Base-by-base conservation (phyloP, 352 stramenopile species). In the Hyaloperonospora arabidopsidis region DNA sequence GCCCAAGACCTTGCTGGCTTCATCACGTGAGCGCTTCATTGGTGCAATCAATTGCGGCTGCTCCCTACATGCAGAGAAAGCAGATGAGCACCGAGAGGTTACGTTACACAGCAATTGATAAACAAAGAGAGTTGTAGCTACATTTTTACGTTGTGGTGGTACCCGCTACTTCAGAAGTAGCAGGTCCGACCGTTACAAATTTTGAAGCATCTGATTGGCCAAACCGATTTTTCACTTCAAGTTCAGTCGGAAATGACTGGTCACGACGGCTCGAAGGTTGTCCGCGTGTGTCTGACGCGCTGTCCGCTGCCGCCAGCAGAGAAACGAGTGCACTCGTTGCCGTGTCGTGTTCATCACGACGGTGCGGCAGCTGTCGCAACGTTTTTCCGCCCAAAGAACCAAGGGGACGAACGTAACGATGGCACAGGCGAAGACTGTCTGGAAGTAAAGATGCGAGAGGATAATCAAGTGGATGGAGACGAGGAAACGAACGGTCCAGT, bases 301-400 rank as follows among this genome's bases (percentile, higher is more conserved):
- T 93, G 79, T 32, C 83, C 83, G 25, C 60, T 93, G 49, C 71
- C 72, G 15, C 54, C 76, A 7, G 39, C 71, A 0, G 75, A 86
- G 35, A 49, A 77, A 45, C 65, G 57, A 23, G 73, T 93, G 54
- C 83, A 93, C 61, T 85, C 78, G 23, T 60, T 93, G 44, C 83
- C 83, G 15, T 93, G 83, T 38, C 74, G 74, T 36, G 82, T 93
- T 44, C 68, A 88, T 51, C 72, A 76, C 52, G 65, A 89, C 56
- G 83, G 83, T 1, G 46, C 61, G 7, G 83, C 83, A 2, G 45
- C 74, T 0, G 74, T 93, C 38, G 85, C 87, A 65, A 86, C 67
- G 41, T 90, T 87, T 54, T 93, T 93, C 63, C 74, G 51, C 12
- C 78, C 72, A 25, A 47, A 69, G 48, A 60, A n/a, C 28, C 4